Evolutionary conservation across 164 flowering plant species (phyloP).

Genomic region (Echeveria elegans): DNA sequence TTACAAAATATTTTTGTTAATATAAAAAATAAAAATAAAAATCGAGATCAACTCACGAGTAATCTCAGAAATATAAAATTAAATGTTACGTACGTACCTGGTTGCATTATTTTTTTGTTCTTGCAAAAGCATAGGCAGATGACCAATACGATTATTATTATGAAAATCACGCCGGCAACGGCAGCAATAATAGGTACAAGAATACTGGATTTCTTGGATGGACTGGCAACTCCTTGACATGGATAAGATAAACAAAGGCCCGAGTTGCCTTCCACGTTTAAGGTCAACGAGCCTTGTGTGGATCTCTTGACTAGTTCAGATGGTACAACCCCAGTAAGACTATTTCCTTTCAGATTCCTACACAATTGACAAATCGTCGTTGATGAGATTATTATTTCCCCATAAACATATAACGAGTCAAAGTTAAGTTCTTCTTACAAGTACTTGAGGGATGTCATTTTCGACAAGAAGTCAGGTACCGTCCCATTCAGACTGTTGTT

Average conservation of each 20-base stretch:
- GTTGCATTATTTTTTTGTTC: too few relatives aligned
- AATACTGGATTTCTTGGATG: neutral
- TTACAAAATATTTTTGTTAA: neutral
- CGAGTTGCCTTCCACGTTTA: slow-evolving; percentile 13
- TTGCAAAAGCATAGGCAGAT: too few relatives aligned
- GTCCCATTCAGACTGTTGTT: slow-evolving; percentile 17
- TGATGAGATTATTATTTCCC: too few relatives aligned
- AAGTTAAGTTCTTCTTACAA: slow-evolving; percentile 11
- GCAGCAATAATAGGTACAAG: neutral
- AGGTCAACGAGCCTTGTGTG: slow-evolving; percentile 14
- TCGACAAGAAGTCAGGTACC: slow-evolving; percentile 16
- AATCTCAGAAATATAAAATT: too few relatives aligned
- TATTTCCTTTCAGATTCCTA: slow-evolving; percentile 33
- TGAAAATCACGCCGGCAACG: neutral
- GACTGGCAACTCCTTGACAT: neutral
- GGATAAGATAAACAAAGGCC: neutral
- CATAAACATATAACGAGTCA: too few relatives aligned
- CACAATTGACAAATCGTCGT: neutral
- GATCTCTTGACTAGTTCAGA: slow-evolving; percentile 18
- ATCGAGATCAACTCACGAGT: too few relatives aligned
- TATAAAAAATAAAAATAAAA: too few relatives aligned
- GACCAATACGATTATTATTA: too few relatives aligned
- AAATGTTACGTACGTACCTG: too few relatives aligned
- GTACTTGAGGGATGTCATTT: slow-evolving; percentile 10
- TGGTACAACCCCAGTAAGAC: slow-evolving; percentile 30